A percentile compares a stretch with the other conserved stretches of the same genome.
These are phyloP conservation scores for Yarrowia bubula DNA, from an alignment of 805 yeast genomes.

Conservation along the genomic window DNA sequence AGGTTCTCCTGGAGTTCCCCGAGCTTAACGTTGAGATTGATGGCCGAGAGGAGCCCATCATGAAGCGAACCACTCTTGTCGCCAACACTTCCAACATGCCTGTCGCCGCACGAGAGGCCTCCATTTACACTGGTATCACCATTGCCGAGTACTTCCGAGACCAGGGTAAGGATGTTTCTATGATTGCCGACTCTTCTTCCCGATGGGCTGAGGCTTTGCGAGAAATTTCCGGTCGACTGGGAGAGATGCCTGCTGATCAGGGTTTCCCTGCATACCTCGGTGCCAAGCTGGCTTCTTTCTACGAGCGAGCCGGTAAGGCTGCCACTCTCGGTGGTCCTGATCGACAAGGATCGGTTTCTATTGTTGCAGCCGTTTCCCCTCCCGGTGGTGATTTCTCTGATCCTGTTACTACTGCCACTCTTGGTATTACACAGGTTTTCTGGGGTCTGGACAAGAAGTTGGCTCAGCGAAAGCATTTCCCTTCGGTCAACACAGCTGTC, in stretches of 20 bases:
- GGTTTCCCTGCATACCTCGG: conserved; percentile 99
- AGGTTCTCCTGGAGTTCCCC: conserved; percentile 99
- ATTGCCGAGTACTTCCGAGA: conserved; percentile 99
- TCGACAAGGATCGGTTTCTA: conserved; percentile 97
- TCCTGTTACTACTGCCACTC: conserved; percentile 97
- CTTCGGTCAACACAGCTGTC: conserved; percentile 92
- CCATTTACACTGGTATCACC: conserved; percentile 98
- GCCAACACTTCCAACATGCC: conserved; percentile 99
- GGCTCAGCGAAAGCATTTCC: conserved; percentile 99
- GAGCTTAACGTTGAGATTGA: conserved; percentile 86
- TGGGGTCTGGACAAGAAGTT: conserved; percentile 99
- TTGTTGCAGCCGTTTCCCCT: conserved; percentile 99
- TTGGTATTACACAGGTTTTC: conserved; percentile 99
- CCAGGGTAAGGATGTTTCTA: conserved; percentile 97
- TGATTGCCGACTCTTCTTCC: conserved; percentile 99
- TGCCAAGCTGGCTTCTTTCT: conserved; percentile 97
- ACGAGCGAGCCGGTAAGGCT: conserved; percentile 99
- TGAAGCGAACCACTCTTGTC: conserved; percentile 98
- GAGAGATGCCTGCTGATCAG: conserved; percentile 99
- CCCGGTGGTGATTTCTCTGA: conserved; percentile 99
- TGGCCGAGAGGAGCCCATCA: conserved; percentile 96
- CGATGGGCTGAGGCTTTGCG: conserved; percentile 99
- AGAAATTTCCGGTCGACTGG: conserved; percentile 99
- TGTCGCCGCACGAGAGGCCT: conserved; percentile 99
- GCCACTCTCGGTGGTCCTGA: conserved; percentile 94